Percentiles rank a stretch among this genome's conserved stretches.
phyloP scores from a whole-genome alignment of 1,139 yeast genomes.

The Saccharomyces hybrid region DNA sequence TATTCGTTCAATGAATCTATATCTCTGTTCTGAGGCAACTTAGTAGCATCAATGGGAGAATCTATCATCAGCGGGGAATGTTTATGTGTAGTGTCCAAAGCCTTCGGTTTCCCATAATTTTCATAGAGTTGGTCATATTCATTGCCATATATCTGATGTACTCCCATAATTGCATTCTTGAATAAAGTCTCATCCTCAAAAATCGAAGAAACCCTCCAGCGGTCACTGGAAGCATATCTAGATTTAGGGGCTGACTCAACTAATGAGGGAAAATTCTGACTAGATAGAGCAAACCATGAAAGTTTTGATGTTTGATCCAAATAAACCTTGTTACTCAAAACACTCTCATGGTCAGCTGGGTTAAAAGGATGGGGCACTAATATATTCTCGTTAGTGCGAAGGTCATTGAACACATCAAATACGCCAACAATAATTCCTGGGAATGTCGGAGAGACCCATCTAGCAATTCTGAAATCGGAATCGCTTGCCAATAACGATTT shows the following conservation, averaged over 20 bases:
- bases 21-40: conserved; percentile 5
- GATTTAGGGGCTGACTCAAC: conserved; percentile 74
- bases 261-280: conserved; percentile 64
- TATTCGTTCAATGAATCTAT: conserved; percentile 18
- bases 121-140: conserved; percentile 12
- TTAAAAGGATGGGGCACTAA: conserved; percentile 59
- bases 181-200: conserved; percentile 31
- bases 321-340: conserved; percentile 41
- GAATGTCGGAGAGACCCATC: conserved; percentile 57
- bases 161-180: conserved; percentile 32
- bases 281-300: conserved; percentile 87
- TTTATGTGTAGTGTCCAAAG: neutral
- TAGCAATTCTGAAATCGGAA: conserved; percentile 55
- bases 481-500: conserved; percentile 62
- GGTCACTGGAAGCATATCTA: conserved; percentile 43
- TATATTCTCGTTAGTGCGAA: conserved; percentile 27
- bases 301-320: conserved; percentile 57
- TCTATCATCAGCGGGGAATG: neutral
- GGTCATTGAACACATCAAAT: conserved; percentile 31
- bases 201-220: conserved; percentile 37
- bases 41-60: conserved; percentile 9
- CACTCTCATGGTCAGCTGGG: conserved; percentile 24
- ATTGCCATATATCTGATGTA: neutral
- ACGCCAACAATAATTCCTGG: conserved; percentile 30
- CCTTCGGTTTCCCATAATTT: conserved; percentile 6